A percentile compares a stretch with the other conserved stretches of the same genome.
Evolutionary conservation across 306 rosid genomes (phyloP).

Genomic region (Castanospermum australe): DNA sequence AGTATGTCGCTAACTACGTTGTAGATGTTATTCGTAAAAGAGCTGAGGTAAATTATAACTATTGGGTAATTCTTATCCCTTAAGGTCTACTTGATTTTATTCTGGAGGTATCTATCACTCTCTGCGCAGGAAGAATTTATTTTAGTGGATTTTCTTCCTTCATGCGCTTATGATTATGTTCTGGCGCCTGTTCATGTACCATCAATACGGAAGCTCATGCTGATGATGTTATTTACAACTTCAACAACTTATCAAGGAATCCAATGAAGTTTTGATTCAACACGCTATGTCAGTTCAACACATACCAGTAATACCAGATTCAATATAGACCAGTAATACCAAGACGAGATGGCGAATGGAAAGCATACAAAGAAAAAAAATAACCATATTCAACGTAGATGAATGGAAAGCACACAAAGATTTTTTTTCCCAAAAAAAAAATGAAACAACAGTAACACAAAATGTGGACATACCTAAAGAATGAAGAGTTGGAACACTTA

Average conservation of each 20-base stretch:
- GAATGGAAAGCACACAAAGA: no score
- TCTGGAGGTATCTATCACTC: slow-evolving; percentile 75
- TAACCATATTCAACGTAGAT: no score
- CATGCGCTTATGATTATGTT: not conserved
- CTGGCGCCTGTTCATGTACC: not conserved
- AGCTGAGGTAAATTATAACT: slow-evolving; percentile 79
- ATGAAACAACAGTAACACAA: no score
- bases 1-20: slow-evolving; percentile 87
- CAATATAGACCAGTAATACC: no score
- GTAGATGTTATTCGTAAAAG: slow-evolving; percentile 81
- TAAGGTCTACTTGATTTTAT: slow-evolving; percentile 99
- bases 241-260: slow-evolving; percentile 86
- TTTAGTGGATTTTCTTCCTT: not conserved
- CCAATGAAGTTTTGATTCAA: slow-evolving; percentile 93
- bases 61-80: slow-evolving; percentile 95
- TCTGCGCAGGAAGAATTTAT: not conserved
- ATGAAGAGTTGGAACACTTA: no score
- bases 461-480: no score
- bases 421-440: no score
- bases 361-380: no score
- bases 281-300: no score
- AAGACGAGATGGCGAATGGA: no score
- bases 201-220: not conserved
- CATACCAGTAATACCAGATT: no score
- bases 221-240: slow-evolving; percentile 50